phyloP scores from a whole-genome alignment of 2,329 filamentous ascomycete genomes.

The Fusarium protoensiforme region DNA sequence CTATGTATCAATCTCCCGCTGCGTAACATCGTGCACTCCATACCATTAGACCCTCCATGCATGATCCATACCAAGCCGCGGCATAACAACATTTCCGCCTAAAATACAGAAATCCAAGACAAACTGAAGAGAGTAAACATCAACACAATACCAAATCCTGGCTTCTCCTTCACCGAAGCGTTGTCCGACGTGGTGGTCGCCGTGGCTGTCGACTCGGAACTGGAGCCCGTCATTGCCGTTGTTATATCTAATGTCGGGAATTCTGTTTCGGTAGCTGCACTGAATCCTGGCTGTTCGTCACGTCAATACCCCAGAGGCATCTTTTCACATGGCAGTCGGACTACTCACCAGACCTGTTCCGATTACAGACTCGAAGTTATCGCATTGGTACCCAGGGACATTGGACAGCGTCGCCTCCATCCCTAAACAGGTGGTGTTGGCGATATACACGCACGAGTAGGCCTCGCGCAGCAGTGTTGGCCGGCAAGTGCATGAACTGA shows the following conservation, averaged over 20 bases:
- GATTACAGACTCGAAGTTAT: background rate
- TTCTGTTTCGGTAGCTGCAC: background rate
- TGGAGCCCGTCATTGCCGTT: background rate
- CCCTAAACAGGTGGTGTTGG: background rate
- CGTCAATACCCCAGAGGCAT: background rate
- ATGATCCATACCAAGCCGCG: background rate
- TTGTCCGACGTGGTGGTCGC: background rate
- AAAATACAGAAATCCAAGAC: background rate
- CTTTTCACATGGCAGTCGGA: too few relatives aligned
- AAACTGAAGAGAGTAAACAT: background rate
- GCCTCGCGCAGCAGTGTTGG: background rate
- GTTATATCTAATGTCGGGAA: background rate
- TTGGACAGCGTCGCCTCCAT: background rate
- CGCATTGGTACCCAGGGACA: background rate
- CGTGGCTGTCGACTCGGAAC: background rate
- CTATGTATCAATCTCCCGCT: background rate
- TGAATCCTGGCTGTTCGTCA: background rate
- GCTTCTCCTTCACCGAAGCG: background rate
- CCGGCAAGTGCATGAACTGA: background rate
- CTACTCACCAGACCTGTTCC: background rate
- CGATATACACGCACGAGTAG: background rate
- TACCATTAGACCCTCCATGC: background rate
- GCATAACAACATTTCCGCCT: background rate
- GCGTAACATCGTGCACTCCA: background rate
- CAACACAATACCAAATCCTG: background rate